A percentile compares a stretch with the other conserved stretches of the same genome.
phyloP scores from a whole-genome alignment of 192 early-diverging fungal genomes.

The Diversispora eburnea region DNA sequence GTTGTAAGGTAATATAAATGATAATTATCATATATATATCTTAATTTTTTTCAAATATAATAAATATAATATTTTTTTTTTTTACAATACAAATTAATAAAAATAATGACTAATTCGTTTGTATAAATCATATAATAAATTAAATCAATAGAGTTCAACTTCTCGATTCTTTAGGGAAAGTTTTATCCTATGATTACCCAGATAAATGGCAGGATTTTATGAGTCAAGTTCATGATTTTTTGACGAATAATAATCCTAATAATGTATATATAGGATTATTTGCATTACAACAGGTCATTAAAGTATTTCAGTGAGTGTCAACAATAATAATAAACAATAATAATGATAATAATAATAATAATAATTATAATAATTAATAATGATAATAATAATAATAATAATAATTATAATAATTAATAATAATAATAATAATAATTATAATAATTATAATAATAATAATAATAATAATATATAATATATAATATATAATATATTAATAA shows the following conservation, averaged over 20 bases:
- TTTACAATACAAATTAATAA: no score
- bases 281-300: constrained; percentile 76
- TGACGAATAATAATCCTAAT: constrained; percentile 63
- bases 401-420: no score
- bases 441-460: constrained; percentile 2
- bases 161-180: constrained; percentile 67
- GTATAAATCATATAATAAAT: no score
- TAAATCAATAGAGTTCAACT: constrained; percentile 64
- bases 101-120: no score
- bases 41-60: not conserved
- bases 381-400: no score
- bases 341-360: no score
- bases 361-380: no score
- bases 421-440: not conserved
- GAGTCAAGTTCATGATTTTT: constrained; percentile 56
- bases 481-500: constrained; percentile 14
- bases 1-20: constrained; percentile 58
- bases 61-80: constrained; percentile 16
- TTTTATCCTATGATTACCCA: constrained; percentile 76
- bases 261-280: constrained; percentile 74
- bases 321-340: not conserved
- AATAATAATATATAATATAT: constrained; percentile 6
- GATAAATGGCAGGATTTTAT: constrained; percentile 79
- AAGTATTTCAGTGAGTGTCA: constrained; percentile 64
- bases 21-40: not conserved